Evolutionary conservation across 2,329 filamentous ascomycete genomes (phyloP).

Genomic region (Trichoderma brevicompactum): DNA sequence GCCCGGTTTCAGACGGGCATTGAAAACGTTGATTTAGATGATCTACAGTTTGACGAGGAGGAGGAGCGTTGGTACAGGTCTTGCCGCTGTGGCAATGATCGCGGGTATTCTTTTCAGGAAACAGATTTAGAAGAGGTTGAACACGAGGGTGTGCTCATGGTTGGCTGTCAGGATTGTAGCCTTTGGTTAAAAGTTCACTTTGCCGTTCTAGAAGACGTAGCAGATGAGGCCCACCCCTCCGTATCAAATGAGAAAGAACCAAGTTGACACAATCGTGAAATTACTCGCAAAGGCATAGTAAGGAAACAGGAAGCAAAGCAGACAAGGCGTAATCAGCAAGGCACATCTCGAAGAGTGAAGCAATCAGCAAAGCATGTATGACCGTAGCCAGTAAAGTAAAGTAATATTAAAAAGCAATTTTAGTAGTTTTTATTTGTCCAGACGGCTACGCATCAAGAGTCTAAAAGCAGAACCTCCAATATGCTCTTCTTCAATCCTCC

Average conservation of each 20-base stretch:
- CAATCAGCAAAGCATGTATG: conserved; percentile 25
- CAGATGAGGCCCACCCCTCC: conserved; percentile 38
- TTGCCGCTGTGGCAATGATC: conserved; percentile 67
- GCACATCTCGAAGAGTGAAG: conserved; percentile 37
- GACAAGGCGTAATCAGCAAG: background rate
- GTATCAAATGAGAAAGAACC: conserved; percentile 31
- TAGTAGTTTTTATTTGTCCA: conserved; percentile 61
- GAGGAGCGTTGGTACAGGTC: conserved; percentile 57
- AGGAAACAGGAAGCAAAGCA: background rate
- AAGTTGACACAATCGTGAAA: conserved; percentile 31
- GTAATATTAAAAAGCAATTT: conserved; percentile 48
- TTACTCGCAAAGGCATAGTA: background rate
- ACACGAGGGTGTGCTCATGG: conserved; percentile 63
- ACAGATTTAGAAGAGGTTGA: conserved; percentile 62
- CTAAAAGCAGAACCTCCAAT: conserved; percentile 59
- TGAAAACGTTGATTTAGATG: conserved; percentile 68
- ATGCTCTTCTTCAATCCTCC: conserved; percentile 51
- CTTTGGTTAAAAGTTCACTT: conserved; percentile 69
- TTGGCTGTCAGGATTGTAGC: conserved; percentile 69
- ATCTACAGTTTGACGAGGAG: conserved; percentile 58
- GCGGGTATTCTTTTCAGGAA: conserved; percentile 63
- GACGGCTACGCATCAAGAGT: conserved; percentile 60
- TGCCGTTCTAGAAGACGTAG: conserved; percentile 53
- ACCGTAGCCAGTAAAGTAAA: conserved; percentile 33
- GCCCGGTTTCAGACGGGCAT: conserved; percentile 60